Base-by-base conservation (phyloP, 2,329 filamentous ascomycete species). In the Colletotrichum brevisporum region DNA sequence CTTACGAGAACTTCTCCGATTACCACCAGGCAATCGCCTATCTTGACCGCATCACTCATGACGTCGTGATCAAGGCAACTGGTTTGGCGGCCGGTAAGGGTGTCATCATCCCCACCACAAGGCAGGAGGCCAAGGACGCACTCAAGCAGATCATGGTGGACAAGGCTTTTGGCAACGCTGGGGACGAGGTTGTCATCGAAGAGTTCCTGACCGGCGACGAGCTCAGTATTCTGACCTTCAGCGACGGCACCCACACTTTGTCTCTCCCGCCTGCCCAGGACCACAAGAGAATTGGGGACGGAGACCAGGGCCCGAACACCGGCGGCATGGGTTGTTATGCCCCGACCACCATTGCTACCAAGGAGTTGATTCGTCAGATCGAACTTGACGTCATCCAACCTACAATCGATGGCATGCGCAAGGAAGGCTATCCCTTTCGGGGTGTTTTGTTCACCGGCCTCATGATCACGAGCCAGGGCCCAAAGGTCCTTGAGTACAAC, bases 401-500 rank as follows among this genome's bases (percentile, higher is more conserved):
- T 1, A 92, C 89, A 53, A 71, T 72, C 36, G 39, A 45, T n/a
- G 71, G 71, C 67, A 95, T 98, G 94, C 88, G 91, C 75, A 88
- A 88, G 71, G 95, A 98, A 77, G 89, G 90, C 80, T 88, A 89
- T 50, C 88, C 86, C 12, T 92, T 92, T 77, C 83, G 86, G 50
- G 92, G 93, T 60, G 87, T 92, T 36, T 84, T 95, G 8, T 94
- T 94, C 80, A 94, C 92, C 1, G 95, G 94, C 6, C 81, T 97
- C 39, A 97, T 97, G 93, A 91, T 97, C 81, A 94, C 93, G 16
- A 87, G 89, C 72, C 79, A 84, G 48, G 94, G 94, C 0, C 90
- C 93, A 10, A 93, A 92, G 78, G 90, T 93, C 6, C 85, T 97
- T 54, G 94, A 97, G 79, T 97, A 97, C 83, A 97, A 97, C 75